Base-by-base conservation (phyloP, 179 eudicot genomes). In the Pouteria campechiana region DNA sequence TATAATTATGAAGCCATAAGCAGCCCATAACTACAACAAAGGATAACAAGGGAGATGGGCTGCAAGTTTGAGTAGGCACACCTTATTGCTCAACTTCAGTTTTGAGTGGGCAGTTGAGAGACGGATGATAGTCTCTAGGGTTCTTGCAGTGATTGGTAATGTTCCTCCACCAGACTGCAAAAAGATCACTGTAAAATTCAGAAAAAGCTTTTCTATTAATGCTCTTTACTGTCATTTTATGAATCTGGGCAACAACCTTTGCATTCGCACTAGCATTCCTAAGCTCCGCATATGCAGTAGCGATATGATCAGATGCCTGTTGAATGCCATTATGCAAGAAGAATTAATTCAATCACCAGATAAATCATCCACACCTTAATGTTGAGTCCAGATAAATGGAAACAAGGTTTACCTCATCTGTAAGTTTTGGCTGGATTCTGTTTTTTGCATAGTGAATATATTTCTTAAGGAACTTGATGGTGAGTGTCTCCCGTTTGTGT, bases 71-170 rank as follows among this genome's bases (percentile, higher is more conserved):
- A 17, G n/a, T n/a, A n/a, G n/a, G n/a, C n/a, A 40, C 68, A 90
- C 98, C 85, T 81, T 78, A 77, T 76, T 77, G 72, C 83, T 76
- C 61, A 87, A 61, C 70, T 69, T 92, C 52, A 92, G 81, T 60
- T 83, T 92, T 50, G 99, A 96, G 73, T 92, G 96, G 8, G 99
- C 99, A 61, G 99, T 92, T n/a, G 99, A 92, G 39, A 92, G 82
- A 23, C 99, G 75, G 40, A 92, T 92, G 15, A 92, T 92, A 48
- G 99, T 92, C 58, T 92, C 96, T 45, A 92, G 67, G 41, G 94
- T 92, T 82, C 94, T 79, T 50, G 99, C 96, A 50, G 99, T 92
- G 50, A 92, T 87, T 44, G 99, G 96, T 60, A 92, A 94, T 25
- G 99, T 92, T 48, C 99, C 99, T 40, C 84, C 78, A 4, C 85